phyloP scores from a whole-genome alignment of 2,329 filamentous ascomycete species.

The Fonsecaea nubica region DNA sequence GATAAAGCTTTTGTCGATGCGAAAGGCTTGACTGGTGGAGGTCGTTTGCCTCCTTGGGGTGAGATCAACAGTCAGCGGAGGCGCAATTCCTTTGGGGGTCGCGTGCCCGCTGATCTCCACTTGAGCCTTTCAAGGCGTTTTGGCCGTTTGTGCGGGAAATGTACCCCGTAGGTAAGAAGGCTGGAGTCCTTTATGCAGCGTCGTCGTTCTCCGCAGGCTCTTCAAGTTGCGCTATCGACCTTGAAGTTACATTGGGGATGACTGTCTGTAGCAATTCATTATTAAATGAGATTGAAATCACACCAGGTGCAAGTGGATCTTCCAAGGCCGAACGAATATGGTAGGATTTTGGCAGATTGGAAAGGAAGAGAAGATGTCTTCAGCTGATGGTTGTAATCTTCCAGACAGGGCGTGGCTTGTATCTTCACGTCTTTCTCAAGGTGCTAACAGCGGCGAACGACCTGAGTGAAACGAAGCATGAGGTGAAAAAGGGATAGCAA shows the following conservation, averaged over 20 bases:
- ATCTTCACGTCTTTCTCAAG: neutral
- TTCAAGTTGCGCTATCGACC: neutral
- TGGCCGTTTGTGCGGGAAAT: neutral
- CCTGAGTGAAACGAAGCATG: neutral
- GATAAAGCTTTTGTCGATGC: conserved; percentile 18
- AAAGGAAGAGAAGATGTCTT: neutral
- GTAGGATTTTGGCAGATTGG: neutral
- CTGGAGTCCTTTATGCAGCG: neutral
- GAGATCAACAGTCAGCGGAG: conserved; percentile 6
- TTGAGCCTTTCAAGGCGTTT: neutral
- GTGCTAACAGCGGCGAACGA: neutral
- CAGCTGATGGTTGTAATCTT: neutral
- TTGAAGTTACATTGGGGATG: conserved; percentile 3
- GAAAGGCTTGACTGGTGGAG: neutral
- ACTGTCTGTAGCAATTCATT: neutral
- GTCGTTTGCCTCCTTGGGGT: conserved; percentile 5
- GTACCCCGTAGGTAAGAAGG: neutral
- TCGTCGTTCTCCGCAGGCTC: neutral
- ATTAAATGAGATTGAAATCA: neutral
- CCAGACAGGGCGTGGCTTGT: neutral
- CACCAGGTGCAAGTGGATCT: neutral
- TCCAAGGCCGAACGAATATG: neutral
- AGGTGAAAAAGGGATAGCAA: neutral
- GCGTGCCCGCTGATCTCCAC: neutral
- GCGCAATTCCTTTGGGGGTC: neutral